phyloP scores from a whole-genome alignment of 2,329 filamentous ascomycete genomes.

The Colletotrichum falcatum region DNA sequence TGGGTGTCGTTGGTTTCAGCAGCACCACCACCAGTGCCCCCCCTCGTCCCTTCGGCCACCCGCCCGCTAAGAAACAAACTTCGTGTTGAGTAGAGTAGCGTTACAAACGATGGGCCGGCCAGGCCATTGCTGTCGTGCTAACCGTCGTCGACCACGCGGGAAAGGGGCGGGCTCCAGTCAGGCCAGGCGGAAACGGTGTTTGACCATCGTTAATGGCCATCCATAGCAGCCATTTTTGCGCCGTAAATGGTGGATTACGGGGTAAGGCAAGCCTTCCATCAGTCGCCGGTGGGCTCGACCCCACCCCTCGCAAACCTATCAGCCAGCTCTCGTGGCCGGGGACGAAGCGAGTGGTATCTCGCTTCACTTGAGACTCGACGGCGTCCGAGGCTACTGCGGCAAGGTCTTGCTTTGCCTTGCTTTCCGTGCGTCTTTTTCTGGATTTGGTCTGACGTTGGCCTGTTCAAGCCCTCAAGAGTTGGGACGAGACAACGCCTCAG shows the following conservation, averaged over 20 bases:
- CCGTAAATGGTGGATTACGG: constrained; percentile 13
- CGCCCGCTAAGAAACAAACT: constrained; percentile 12
- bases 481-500: constrained; percentile 18
- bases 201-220: constrained; percentile 6
- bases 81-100: constrained; percentile 19
- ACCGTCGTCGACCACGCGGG: constrained; percentile 29
- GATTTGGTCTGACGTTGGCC: constrained; percentile 8
- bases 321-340: not conserved
- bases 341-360: not conserved
- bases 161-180: not conserved
- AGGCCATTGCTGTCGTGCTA: constrained; percentile 6
- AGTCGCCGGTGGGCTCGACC: constrained; percentile 18
- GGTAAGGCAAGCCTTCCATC: not conserved
- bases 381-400: constrained; percentile 34
- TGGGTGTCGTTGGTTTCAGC: constrained; percentile 25
- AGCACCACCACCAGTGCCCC: no score
- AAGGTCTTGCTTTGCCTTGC: constrained; percentile 33
- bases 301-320: constrained; percentile 20
- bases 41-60: not conserved
- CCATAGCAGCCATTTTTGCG: not conserved
- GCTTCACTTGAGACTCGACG: constrained; percentile 9
- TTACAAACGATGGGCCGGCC: not conserved
- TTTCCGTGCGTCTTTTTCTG: constrained; percentile 19
- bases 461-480: not conserved
- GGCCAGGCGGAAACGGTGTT: constrained; percentile 11